These are phyloP conservation scores for Petunia secreta DNA, from an alignment of 257 asterid species.

Conservation along the genomic window DNA sequence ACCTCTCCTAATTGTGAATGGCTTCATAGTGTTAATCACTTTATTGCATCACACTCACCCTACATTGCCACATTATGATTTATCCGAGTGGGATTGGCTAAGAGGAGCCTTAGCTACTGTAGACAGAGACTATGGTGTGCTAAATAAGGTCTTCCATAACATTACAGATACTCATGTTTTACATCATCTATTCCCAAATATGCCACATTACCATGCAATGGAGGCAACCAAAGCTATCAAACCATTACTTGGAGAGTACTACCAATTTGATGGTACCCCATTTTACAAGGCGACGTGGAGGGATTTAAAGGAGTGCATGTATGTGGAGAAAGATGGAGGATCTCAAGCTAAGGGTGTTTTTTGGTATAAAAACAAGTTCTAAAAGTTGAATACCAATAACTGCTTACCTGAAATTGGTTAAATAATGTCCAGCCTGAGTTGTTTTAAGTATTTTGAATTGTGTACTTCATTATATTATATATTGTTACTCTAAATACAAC, in stretches of 20 bases:
- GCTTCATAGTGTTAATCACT: background rate
- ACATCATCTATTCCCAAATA: constrained; percentile 23
- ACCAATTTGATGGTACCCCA: constrained; percentile 24
- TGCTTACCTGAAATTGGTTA: background rate
- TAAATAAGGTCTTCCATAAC: constrained; percentile 22
- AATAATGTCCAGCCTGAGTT: background rate
- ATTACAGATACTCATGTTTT: constrained; percentile 17
- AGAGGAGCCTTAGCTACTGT: constrained; percentile 28
- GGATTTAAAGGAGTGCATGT: constrained; percentile 20
- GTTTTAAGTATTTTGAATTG: too few relatives aligned
- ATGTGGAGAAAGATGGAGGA: constrained; percentile 25
- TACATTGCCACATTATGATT: constrained; percentile 25
- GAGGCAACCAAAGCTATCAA: constrained; percentile 25
- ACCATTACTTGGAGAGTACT: constrained; percentile 16
- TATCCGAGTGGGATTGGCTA: constrained; percentile 26
- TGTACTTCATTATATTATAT: too few relatives aligned
- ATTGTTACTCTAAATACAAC: too few relatives aligned
- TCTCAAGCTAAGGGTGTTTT: constrained; percentile 22
- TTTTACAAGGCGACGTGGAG: constrained; percentile 26
- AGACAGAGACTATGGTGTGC: constrained; percentile 26
- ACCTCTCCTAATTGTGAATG: background rate
- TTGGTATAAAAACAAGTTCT: constrained; percentile 29
- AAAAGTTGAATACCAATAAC: background rate
- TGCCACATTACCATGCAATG: constrained; percentile 27
- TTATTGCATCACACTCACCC: constrained; percentile 22